These are phyloP conservation scores for Viola pubescens DNA, from an alignment of 441 rosid genomes.

Conservation along the genomic window DNA sequence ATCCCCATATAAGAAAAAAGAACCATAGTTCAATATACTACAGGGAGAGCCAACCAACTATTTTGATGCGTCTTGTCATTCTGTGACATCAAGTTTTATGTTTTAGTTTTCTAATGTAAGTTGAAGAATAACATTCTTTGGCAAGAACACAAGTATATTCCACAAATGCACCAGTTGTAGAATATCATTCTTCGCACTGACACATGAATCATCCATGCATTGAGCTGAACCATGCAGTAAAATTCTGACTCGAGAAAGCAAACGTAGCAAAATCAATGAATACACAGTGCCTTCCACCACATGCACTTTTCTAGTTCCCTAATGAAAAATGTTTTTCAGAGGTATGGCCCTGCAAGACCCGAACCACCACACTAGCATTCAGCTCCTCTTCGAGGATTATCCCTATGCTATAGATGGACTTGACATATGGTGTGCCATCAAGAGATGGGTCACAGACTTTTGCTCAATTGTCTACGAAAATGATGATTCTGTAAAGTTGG, in stretches of 20 bases:
- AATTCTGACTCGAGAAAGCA: not conserved
- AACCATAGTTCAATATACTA: too few species aligned
- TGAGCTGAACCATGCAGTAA: not conserved
- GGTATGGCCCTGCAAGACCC: constrained; percentile 42
- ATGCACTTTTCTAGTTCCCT: constrained; percentile 5
- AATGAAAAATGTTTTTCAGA: constrained; percentile 26
- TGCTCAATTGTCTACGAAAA: constrained; percentile 48
- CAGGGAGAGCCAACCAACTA: too few species aligned
- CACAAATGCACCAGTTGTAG: too few species aligned
- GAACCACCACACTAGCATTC: constrained; percentile 31
- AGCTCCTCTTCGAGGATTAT: constrained; percentile 48
- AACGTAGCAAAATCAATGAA: not conserved
- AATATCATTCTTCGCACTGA: too few species aligned
- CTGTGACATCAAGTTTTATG: too few species aligned
- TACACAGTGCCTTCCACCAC: not conserved
- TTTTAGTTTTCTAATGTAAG: too few species aligned
- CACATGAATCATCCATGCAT: not conserved
- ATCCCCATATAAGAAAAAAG: too few species aligned
- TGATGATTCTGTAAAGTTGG: constrained; percentile 35
- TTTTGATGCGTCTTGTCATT: too few species aligned
- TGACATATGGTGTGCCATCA: constrained; percentile 50
- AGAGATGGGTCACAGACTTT: constrained; percentile 47
- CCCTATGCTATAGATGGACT: constrained; percentile 66
- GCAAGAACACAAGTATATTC: too few species aligned
- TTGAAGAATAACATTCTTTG: too few species aligned